phyloP scores from a whole-genome alignment of 208 protist species.

The Leishmania amazonensis region DNA sequence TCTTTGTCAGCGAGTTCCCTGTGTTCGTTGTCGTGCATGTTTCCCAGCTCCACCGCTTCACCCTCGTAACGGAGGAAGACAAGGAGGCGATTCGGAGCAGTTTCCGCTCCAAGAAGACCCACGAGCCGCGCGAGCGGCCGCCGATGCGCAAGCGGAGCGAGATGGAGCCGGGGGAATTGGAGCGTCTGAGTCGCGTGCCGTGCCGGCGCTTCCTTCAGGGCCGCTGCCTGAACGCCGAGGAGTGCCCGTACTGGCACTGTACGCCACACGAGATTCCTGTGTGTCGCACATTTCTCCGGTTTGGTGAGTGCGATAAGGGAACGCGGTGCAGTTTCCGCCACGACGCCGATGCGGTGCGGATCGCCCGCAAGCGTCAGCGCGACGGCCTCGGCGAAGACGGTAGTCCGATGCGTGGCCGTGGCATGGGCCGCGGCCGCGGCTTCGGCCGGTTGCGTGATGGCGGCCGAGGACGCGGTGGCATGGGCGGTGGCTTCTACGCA shows the following conservation, averaged over 20 bases:
- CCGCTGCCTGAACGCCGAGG: slow-evolving; percentile 46
- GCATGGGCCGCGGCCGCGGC: slow-evolving; percentile 18
- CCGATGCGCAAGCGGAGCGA: slow-evolving; percentile 46
- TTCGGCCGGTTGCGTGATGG: slow-evolving; percentile 11
- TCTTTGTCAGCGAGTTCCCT: slow-evolving; percentile 90
- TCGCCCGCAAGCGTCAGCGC: slow-evolving; percentile 37
- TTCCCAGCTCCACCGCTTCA: slow-evolving; percentile 34
- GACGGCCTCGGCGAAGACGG: slow-evolving; percentile 13
- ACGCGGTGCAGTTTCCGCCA: slow-evolving; percentile 77
- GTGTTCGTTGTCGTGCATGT: slow-evolving; percentile 72
- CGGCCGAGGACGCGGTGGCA: slow-evolving; percentile 7
- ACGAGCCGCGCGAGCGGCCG: slow-evolving; percentile 31
- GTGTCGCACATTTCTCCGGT: slow-evolving; percentile 63
- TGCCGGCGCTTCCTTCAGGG: slow-evolving; percentile 70
- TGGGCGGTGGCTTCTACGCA: slow-evolving; percentile 3
- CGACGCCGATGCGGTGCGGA: slow-evolving; percentile 47
- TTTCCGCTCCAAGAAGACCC: slow-evolving; percentile 41
- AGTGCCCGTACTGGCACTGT: slow-evolving; percentile 86
- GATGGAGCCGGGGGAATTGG: slow-evolving; percentile 48
- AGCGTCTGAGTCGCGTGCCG: slow-evolving; percentile 47
- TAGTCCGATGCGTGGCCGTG: neutral
- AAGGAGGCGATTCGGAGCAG: slow-evolving; percentile 70
- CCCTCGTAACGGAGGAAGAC: slow-evolving; percentile 76
- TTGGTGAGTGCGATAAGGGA: slow-evolving; percentile 59
- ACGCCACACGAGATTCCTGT: slow-evolving; percentile 58